Percentiles rank a stretch among this genome's conserved stretches.
phyloP scores from a whole-genome alignment of 2,329 filamentous ascomycete species.

The Paecilomyces sp. region DNA sequence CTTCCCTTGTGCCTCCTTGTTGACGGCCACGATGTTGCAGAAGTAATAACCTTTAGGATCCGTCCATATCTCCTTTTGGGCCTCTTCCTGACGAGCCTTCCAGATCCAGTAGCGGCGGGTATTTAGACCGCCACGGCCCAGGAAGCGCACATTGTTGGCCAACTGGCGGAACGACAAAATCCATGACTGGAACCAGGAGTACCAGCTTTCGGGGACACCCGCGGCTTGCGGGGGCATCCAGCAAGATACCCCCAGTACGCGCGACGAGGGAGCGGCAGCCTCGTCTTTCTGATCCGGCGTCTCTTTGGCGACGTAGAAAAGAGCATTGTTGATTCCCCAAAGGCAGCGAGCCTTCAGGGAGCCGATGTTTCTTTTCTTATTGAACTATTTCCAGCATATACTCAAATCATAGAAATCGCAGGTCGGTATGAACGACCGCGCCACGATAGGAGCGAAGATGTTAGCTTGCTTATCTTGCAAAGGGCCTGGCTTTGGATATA shows the following conservation, averaged over 20 bases:
- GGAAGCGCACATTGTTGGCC: slow-evolving; percentile 58
- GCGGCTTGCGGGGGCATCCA: slow-evolving; percentile 56
- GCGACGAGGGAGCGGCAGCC: slow-evolving; percentile 15
- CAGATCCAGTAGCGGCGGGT: slow-evolving; percentile 64
- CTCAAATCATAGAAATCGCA: slow-evolving; percentile 6
- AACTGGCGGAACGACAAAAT: slow-evolving; percentile 60
- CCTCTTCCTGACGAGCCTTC: slow-evolving; percentile 59
- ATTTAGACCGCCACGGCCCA: slow-evolving; percentile 60
- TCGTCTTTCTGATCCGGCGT: slow-evolving; percentile 22
- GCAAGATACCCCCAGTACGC: slow-evolving; percentile 64
- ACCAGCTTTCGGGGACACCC: slow-evolving; percentile 49
- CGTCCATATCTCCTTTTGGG: slow-evolving; percentile 57
- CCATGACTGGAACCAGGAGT: slow-evolving; percentile 57
- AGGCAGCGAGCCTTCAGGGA: slow-evolving; percentile 59
- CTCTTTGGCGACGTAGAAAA: slow-evolving; percentile 65
- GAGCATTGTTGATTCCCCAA: slow-evolving; percentile 63
- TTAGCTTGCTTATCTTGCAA: slow-evolving; percentile 6
- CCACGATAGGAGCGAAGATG: not conserved
- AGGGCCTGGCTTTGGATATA: slow-evolving; percentile 1
- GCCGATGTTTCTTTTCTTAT: slow-evolving; percentile 51
- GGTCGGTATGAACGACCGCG: not conserved
- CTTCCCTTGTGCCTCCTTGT: slow-evolving; percentile 57
- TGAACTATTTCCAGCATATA: slow-evolving; percentile 44
- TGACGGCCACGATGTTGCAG: slow-evolving; percentile 66
- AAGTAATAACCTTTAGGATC: slow-evolving; percentile 66